These are phyloP conservation scores for Sporothrix pseudoabietina DNA, from an alignment of 2,329 filamentous ascomycete species.

Conservation along the genomic window DNA sequence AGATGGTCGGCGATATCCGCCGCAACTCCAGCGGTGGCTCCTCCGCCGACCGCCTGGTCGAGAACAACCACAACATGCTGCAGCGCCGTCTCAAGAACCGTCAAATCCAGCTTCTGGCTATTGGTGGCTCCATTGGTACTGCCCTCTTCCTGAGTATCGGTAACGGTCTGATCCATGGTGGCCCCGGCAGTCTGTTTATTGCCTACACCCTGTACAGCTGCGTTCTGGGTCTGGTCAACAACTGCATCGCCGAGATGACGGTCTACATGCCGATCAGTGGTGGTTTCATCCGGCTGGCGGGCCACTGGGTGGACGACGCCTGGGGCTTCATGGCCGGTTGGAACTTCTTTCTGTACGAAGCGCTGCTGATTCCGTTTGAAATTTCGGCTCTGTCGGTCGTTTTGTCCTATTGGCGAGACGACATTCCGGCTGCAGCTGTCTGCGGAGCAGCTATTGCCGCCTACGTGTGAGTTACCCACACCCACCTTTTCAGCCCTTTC, in stretches of 20 bases:
- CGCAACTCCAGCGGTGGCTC: constrained; percentile 10
- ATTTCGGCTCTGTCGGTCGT: constrained; percentile 47
- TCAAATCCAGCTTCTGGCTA: constrained; percentile 61
- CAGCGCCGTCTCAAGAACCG: constrained; percentile 56
- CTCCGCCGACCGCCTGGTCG: constrained; percentile 27
- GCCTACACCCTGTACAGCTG: constrained; percentile 59
- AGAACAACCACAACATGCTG: constrained; percentile 43
- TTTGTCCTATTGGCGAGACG: constrained; percentile 51
- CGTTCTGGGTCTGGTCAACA: constrained; percentile 64
- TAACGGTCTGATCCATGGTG: constrained; percentile 46
- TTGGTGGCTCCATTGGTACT: constrained; percentile 60
- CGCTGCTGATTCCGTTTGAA: constrained; percentile 47
- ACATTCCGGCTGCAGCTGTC: constrained; percentile 53
- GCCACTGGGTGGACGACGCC: constrained; percentile 67
- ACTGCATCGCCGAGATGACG: constrained; percentile 66
- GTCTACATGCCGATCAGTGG: constrained; percentile 64
- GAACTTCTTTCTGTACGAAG: constrained; percentile 50
- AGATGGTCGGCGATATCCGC: constrained; percentile 3
- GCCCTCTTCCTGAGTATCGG: constrained; percentile 65
- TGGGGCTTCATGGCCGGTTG: constrained; percentile 58
- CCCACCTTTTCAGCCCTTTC: not conserved
- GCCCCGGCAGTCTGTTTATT: constrained; percentile 51
- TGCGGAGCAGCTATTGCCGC: constrained; percentile 55
- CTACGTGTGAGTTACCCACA: constrained; percentile 31
- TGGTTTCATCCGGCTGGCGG: constrained; percentile 65